Base-by-base conservation (phyloP, 208 protist species). In the Leishmania tropica region DNA sequence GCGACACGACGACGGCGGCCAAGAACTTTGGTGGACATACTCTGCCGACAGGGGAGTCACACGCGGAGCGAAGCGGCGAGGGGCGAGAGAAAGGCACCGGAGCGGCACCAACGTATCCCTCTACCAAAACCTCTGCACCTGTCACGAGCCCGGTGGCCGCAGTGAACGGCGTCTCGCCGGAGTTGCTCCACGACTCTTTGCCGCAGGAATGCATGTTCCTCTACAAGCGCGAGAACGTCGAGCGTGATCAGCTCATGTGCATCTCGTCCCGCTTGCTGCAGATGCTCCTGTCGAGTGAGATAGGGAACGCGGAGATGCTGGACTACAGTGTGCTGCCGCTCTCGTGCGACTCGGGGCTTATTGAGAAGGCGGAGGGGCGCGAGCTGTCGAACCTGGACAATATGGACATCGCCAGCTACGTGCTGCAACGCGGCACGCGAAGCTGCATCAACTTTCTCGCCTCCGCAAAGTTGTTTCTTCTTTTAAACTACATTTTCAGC, bases 401-500 rank as follows among this genome's bases (percentile, higher is more conserved):
- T 80, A 85, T 83, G 72, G 85, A 83, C 51, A 89, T 87, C 58
- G 75, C 83, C 21, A 83, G 78, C 75, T 89, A 85, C 79, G 65
- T 92, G 67, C 70, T 82, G 31, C 67, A 80, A 15, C 83, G 78
- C 37, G 82, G 77, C 37, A 51, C 56, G 60, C 71, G 76, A 48
- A 78, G 58, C 35, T 81, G 81, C 64, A 40, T 75, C 13, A 89
- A 91, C 79, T 96, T 96, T 78, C 81, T 95, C 54, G 86, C 82
- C 31, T 97, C 94, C 1, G 89, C 91, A n/a, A 95, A 95, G 85
- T 86, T 95, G 60, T 97, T 97, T 80, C 84, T 97, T 68, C 77
- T 97, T 53, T 72, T 95, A 40, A 97, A 95, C 85, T 95, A 97
- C 80, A 90, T 97, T 28, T 95, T 97, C 86, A 90, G 87, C 72